phyloP scores from a whole-genome alignment of 2,329 filamentous ascomycete genomes.

The Arachnomyces sp. region DNA sequence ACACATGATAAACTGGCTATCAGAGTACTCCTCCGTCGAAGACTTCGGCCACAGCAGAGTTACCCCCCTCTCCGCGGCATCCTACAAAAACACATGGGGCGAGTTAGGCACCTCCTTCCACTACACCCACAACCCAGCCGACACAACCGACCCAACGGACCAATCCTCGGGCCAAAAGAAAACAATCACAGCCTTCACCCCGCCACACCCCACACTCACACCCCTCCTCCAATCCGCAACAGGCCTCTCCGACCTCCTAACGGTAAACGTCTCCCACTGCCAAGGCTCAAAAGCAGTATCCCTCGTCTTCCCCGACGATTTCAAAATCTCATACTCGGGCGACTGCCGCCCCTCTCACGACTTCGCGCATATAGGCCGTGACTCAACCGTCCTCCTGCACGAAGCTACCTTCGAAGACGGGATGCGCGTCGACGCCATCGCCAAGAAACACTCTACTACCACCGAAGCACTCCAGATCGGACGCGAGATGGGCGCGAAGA shows the following conservation, averaged over 20 bases:
- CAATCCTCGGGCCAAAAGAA: conserved; percentile 10
- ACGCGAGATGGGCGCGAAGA: conserved; percentile 65
- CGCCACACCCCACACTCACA: conserved; percentile 26
- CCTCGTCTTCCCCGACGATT: conserved; percentile 66
- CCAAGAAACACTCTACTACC: conserved; percentile 87
- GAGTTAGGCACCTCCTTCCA: conserved; percentile 20
- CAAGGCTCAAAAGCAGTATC: conserved; percentile 65
- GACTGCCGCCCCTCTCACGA: conserved; percentile 72
- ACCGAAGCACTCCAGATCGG: conserved; percentile 75
- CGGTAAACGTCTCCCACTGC: conserved; percentile 68
- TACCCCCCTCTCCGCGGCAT: conserved; percentile 40
- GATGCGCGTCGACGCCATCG: conserved; percentile 63
- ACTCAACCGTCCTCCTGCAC: conserved; percentile 79
- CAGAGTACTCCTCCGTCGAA: conserved; percentile 72
- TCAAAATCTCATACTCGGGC: conserved; percentile 88
- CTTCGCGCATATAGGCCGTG: conserved; percentile 63
- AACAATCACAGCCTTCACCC: conserved; percentile 16
- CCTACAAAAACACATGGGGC: conserved; percentile 14
- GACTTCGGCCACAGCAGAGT: conserved; percentile 59
- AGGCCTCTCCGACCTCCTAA: conserved; percentile 59
- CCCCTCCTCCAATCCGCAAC: conserved; percentile 43
- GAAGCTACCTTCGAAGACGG: conserved; percentile 95
- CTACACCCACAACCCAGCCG: conserved; percentile 22
- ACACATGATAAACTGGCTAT: conserved; percentile 66
- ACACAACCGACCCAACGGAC: conserved; percentile 10